phyloP scores from a whole-genome alignment of 169 alveolate species.

The Theileria parva region DNA sequence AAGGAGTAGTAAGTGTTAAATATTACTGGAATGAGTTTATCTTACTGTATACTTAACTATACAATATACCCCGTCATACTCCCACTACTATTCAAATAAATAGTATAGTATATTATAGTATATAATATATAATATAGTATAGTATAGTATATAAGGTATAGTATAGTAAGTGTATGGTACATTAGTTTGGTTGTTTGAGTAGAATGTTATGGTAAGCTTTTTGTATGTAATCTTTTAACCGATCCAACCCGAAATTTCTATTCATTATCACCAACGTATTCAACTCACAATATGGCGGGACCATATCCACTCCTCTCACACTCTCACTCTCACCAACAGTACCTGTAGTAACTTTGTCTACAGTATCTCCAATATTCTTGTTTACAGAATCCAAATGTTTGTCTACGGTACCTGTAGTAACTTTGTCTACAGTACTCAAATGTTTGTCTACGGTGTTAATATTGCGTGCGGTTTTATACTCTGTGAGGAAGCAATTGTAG shows the following conservation, averaged over 20 bases:
- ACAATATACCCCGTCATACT: too few relatives aligned
- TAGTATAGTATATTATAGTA: too few relatives aligned
- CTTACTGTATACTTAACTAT: too few relatives aligned
- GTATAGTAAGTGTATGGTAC: too few relatives aligned
- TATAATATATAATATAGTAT: too few relatives aligned
- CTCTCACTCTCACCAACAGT: neutral
- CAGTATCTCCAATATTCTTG: too few relatives aligned
- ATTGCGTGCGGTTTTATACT: neutral
- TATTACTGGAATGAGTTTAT: too few relatives aligned
- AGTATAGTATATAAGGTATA: neutral
- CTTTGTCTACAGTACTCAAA: neutral
- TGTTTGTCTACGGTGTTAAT: neutral
- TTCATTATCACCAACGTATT: slow-evolving; percentile 67
- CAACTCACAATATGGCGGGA: slow-evolving; percentile 80
- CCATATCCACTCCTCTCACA: neutral
- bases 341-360: neutral
- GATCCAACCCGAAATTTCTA: slow-evolving; percentile 61
- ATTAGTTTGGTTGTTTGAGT: neutral
- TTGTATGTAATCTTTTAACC: slow-evolving; percentile 63
- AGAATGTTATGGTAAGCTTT: slow-evolving; percentile 22
- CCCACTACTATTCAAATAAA: too few relatives aligned
- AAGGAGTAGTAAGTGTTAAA: too few relatives aligned
- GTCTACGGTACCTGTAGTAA: too few relatives aligned
- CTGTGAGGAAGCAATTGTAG: neutral
- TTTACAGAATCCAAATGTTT: neutral